Base-by-base conservation (phyloP, 2,329 filamentous ascomycete genomes). In the Colletotrichum theobromicola region DNA sequence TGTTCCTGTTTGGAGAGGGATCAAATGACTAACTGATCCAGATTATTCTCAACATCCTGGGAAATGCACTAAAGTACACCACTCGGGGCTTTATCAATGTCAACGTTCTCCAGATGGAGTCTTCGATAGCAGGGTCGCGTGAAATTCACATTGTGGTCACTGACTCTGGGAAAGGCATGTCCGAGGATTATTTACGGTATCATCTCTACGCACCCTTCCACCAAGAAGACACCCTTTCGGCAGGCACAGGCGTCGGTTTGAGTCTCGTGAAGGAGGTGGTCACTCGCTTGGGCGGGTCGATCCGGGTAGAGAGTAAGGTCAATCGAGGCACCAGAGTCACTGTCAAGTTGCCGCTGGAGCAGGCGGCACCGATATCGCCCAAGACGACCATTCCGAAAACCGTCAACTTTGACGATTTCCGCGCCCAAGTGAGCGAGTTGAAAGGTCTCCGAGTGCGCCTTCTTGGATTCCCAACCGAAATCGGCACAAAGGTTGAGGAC, bases 101-200 rank as follows among this genome's bases (percentile, higher is more conserved):
- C 1, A 77, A 76, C 1, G 75, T 85, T 2, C 76, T 75, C 0
- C 83, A 81, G 50, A 69, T 35, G 8, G 26, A 60, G 2, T 21
- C 63, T 2, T 34, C 55, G 0, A 72, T 69, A 1, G 73, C 77
- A 3, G 35, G 15, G 1, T 18, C 34, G 18, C 66, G 74, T 8
- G 70, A 75, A 12, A 76, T 83, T 5, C 80, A 77, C 1, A 77
- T 92, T 7, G 88, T 85, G 0, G 88, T 94, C 2, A 84, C 86
- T 0, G 93, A 94, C 77, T 92, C 93, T 0, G 93, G 93, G 2
- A 88, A 87, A 58, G 93, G 93, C 2, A 94, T 94, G 37, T 88
- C 88, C 0, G 85, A 89, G 7, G 90, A 93, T 12, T 94, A 91
- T 76, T 82, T 94, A 13, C 85, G 88, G 24, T 88, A 90, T 10